phyloP scores from a whole-genome alignment of 306 rosid species.

The Geum urbanum region DNA sequence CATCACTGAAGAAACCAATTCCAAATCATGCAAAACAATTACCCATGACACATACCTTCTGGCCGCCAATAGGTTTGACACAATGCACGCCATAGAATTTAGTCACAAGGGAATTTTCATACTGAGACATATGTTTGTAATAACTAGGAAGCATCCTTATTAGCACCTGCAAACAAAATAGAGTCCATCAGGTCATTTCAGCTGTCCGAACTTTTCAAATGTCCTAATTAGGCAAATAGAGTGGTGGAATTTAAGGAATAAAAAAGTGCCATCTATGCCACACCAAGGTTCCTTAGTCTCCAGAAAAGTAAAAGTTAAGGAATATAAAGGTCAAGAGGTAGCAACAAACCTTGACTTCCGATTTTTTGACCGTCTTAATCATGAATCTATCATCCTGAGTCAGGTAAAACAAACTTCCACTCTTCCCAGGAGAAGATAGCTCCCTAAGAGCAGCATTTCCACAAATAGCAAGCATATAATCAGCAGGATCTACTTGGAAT shows the following conservation, averaged over 20 bases:
- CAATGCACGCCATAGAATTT: slow-evolving; percentile 94
- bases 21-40: not conserved
- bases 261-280: not conserved
- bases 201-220: not conserved
- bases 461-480: slow-evolving; percentile 92
- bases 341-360: slow-evolving; percentile 86
- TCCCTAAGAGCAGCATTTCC: slow-evolving; percentile 89
- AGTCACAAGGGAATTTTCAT: slow-evolving; percentile 86
- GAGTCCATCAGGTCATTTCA: slow-evolving; percentile 12
- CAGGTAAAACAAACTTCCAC: slow-evolving; percentile 88
- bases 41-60: slow-evolving; percentile 49
- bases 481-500: slow-evolving; percentile 89
- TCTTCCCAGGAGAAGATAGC: slow-evolving; percentile 96
- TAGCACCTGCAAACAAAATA: slow-evolving; percentile 59
- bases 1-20: not conserved
- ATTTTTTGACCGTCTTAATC: slow-evolving; percentile 93
- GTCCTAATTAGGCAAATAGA: not conserved
- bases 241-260: not conserved
- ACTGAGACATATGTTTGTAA: slow-evolving; percentile 53
- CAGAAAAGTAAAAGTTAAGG: not conserved
- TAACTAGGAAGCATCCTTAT: slow-evolving; percentile 90
- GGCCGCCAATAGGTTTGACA: slow-evolving; percentile 92
- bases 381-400: slow-evolving; percentile 94
- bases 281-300: not conserved
- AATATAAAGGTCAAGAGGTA: slow-evolving; percentile 18